These are phyloP conservation scores for Zopfia rhizophila DNA, from an alignment of 2,329 filamentous ascomycete species.

Conservation along the genomic window DNA sequence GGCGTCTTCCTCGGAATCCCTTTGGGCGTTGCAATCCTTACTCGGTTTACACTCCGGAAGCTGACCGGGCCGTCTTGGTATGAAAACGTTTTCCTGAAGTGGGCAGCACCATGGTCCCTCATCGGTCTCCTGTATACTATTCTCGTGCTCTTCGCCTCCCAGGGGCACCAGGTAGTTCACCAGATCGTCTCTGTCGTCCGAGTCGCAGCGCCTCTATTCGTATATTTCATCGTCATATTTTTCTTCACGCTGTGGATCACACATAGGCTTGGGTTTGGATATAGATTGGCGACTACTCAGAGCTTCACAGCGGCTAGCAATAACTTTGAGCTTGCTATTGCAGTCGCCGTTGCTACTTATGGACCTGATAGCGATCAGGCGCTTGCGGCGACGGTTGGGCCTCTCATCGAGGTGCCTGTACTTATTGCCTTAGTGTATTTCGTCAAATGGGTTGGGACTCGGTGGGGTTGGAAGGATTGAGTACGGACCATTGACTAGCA, in stretches of 20 bases:
- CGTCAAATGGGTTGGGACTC: constrained; percentile 65
- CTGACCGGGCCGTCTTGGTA: constrained; percentile 69
- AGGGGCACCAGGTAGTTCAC: constrained; percentile 77
- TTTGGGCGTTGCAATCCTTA: constrained; percentile 76
- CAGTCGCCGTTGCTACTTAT: constrained; percentile 80
- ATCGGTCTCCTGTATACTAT: constrained; percentile 86
- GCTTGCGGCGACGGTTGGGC: constrained; percentile 79
- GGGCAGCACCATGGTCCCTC: constrained; percentile 75
- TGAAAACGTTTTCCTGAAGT: constrained; percentile 71
- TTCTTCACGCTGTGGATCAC: constrained; percentile 69
- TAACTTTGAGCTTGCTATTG: constrained; percentile 88
- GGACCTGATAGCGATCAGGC: constrained; percentile 80
- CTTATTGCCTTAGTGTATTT: constrained; percentile 79
- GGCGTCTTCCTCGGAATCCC: constrained; percentile 81
- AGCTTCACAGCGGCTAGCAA: constrained; percentile 88
- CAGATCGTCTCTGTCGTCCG: constrained; percentile 82
- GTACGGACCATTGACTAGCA: too few species aligned
- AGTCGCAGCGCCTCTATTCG: constrained; percentile 78
- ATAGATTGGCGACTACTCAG: constrained; percentile 74
- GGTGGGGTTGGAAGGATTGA: constrained; percentile 62
- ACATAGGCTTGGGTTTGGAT: constrained; percentile 71
- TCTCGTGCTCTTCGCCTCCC: constrained; percentile 80
- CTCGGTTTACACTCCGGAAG: constrained; percentile 69
- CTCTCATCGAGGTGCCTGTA: constrained; percentile 83
- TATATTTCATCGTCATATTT: constrained; percentile 81